Percentiles rank a stretch among this genome's conserved stretches.
Conservation (phyloP, 805 yeast genomes). For the Saccharomycopsis javanensis region DNA sequence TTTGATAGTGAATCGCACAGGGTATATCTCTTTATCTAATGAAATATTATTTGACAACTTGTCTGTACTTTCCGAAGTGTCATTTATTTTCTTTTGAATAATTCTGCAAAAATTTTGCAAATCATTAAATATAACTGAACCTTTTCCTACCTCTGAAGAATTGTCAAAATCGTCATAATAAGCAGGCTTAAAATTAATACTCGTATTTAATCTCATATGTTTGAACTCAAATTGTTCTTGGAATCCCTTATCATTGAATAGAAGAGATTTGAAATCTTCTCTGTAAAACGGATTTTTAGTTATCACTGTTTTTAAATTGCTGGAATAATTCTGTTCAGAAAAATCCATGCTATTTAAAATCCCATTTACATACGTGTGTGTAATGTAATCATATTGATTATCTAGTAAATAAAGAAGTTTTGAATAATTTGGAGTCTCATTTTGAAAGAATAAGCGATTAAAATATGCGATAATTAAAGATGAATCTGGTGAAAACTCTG, state of each 20-base stretch:
- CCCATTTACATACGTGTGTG: background rate
- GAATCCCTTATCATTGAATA: constrained; percentile 17
- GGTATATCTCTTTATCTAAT: background rate
- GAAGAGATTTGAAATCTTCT: constrained; percentile 10
- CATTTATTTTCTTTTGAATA: constrained; percentile 7
- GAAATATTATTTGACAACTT: constrained; percentile 12
- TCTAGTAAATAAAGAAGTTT: constrained; percentile 10
- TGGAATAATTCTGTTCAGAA: constrained; percentile 14
- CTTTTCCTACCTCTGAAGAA: constrained; percentile 1
- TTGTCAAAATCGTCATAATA: constrained; percentile 2
- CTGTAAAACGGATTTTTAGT: constrained; percentile 10
- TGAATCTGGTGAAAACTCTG: constrained; percentile 11
- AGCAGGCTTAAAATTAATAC: constrained; percentile 12
- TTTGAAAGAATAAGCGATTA: constrained; percentile 3
- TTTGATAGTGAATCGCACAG: background rate
- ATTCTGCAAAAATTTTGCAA: constrained; percentile 10
- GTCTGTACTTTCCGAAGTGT: constrained; percentile 2
- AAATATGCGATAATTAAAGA: constrained; percentile 12
- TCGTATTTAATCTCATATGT: constrained; percentile 13
- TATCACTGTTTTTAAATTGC: constrained; percentile 10
- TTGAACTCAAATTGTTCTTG: constrained; percentile 13
- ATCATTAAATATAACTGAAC: constrained; percentile 10
- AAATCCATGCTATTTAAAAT: background rate
- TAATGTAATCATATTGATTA: constrained; percentile 1
- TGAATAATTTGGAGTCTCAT: constrained; percentile 8